Evolutionary conservation across 2,329 filamentous ascomycete species (phyloP).

Genomic region (Emericellopsis cladophorae): DNA sequence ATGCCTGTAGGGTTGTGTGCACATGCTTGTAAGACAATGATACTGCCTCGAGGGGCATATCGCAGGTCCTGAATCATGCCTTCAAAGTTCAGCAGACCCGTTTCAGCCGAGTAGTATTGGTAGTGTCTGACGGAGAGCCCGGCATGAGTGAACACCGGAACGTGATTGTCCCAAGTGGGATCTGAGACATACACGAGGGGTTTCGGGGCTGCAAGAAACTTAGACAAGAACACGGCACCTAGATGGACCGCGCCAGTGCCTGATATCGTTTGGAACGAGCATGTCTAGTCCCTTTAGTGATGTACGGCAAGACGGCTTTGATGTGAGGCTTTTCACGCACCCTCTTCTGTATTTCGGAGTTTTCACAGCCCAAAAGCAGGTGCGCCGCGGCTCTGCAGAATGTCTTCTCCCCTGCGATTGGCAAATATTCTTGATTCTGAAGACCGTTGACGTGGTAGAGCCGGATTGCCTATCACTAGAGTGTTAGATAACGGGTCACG

Average conservation of each 20-base stretch:
- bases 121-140: slow-evolving; percentile 17
- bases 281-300: too few relatives aligned
- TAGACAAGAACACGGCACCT: slow-evolving; percentile 16
- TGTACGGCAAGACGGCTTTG: too few relatives aligned
- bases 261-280: slow-evolving; percentile 18
- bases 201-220: slow-evolving; percentile 3
- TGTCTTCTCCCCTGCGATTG: too few relatives aligned
- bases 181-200: slow-evolving; percentile 19
- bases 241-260: slow-evolving; percentile 23
- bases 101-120: slow-evolving; percentile 19
- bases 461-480: too few relatives aligned
- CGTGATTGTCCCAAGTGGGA: slow-evolving; percentile 28
- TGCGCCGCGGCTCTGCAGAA: too few relatives aligned
- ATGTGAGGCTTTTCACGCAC: too few relatives aligned
- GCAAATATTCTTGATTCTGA: too few relatives aligned
- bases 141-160: slow-evolving; percentile 18
- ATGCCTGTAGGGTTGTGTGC: slow-evolving; percentile 25
- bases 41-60: slow-evolving; percentile 12
- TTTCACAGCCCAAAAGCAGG: too few relatives aligned
- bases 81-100: slow-evolving; percentile 17
- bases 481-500: too few relatives aligned
- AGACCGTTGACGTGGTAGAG: too few relatives aligned
- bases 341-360: too few relatives aligned
- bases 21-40: slow-evolving; percentile 20
- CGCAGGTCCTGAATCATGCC: slow-evolving; percentile 13